These are phyloP conservation scores for Monosporascus cannonballus DNA, from an alignment of 2,329 filamentous ascomycete species.

Conservation along the genomic window DNA sequence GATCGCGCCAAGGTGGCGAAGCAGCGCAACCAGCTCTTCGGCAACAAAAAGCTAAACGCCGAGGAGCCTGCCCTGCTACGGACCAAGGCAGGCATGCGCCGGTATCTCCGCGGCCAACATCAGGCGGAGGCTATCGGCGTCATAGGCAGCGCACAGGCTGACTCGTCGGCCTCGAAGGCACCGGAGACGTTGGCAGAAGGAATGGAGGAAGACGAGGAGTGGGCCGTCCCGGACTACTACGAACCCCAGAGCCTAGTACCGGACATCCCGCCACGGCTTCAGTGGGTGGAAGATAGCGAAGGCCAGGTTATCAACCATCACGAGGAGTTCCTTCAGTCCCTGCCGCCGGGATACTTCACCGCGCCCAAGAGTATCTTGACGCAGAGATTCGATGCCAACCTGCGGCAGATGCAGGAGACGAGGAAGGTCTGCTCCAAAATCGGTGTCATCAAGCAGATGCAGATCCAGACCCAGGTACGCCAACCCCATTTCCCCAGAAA, in stretches of 20 bases:
- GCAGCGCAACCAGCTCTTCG: slow-evolving; percentile 80
- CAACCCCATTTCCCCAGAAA: not conserved
- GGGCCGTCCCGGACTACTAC: slow-evolving; percentile 89
- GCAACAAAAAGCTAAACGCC: slow-evolving; percentile 72
- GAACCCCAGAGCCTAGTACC: slow-evolving; percentile 80
- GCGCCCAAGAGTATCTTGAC: slow-evolving; percentile 69
- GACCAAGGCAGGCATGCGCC: slow-evolving; percentile 81
- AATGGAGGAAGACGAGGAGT: slow-evolving; percentile 85
- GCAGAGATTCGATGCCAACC: slow-evolving; percentile 81
- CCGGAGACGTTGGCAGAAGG: slow-evolving; percentile 84
- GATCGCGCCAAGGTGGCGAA: slow-evolving; percentile 82
- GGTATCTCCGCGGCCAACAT: slow-evolving; percentile 75
- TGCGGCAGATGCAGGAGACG: slow-evolving; percentile 93
- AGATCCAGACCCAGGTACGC: slow-evolving; percentile 85
- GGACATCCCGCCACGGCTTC: slow-evolving; percentile 69
- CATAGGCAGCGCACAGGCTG: slow-evolving; percentile 28
- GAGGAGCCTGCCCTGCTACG: slow-evolving; percentile 85
- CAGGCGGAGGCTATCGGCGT: slow-evolving; percentile 51
- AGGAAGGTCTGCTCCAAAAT: slow-evolving; percentile 95
- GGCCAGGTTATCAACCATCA: slow-evolving; percentile 83
- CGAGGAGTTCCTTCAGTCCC: slow-evolving; percentile 75
- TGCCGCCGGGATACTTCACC: slow-evolving; percentile 69
- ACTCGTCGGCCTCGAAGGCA: slow-evolving; percentile 41
- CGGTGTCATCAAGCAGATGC: slow-evolving; percentile 98
- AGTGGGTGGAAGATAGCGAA: slow-evolving; percentile 86